Percentiles rank a stretch among this genome's conserved stretches.
phyloP scores from a whole-genome alignment of 352 stramenopile species.

The Phytopythium kandeliae region DNA sequence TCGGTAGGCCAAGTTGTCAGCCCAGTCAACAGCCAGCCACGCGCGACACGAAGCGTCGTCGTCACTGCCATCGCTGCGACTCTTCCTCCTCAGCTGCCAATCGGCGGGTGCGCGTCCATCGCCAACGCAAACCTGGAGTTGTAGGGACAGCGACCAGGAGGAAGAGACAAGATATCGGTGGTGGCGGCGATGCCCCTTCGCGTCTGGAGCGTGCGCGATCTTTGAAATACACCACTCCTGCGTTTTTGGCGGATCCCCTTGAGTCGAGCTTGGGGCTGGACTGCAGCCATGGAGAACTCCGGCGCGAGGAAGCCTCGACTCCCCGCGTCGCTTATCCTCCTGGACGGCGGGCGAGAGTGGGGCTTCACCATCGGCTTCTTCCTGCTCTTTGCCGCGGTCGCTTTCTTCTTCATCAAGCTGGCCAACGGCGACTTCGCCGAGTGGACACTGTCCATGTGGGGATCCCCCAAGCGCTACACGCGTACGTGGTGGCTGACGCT shows the following conservation, averaged over 20 bases:
- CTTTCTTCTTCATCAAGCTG: constrained; percentile 14
- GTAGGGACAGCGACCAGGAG: not conserved
- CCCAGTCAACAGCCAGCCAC: not conserved
- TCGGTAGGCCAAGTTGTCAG: no score
- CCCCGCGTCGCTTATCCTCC: no score
- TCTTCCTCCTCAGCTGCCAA: not conserved
- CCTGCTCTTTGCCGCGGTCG: constrained; percentile 8
- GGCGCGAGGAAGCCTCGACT: not conserved
- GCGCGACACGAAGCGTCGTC: not conserved
- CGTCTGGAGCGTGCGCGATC: not conserved
- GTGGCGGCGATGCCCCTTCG: not conserved
- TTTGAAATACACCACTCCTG: constrained; percentile 1
- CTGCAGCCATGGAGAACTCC: not conserved
- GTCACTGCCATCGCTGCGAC: not conserved
- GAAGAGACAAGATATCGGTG: not conserved
- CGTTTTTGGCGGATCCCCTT: not conserved
- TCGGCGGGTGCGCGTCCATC: not conserved
- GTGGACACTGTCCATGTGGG: not conserved
- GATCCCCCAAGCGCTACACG: not conserved
- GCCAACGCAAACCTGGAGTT: not conserved
- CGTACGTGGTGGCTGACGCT: no score
- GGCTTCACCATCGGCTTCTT: constrained; percentile 12
- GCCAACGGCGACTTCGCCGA: constrained; percentile 6
- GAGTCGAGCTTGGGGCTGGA: no score
- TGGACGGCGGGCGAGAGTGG: constrained; percentile 11